Base-by-base conservation (phyloP, 257 asterid species). In the Solanum lignicaule region DNA sequence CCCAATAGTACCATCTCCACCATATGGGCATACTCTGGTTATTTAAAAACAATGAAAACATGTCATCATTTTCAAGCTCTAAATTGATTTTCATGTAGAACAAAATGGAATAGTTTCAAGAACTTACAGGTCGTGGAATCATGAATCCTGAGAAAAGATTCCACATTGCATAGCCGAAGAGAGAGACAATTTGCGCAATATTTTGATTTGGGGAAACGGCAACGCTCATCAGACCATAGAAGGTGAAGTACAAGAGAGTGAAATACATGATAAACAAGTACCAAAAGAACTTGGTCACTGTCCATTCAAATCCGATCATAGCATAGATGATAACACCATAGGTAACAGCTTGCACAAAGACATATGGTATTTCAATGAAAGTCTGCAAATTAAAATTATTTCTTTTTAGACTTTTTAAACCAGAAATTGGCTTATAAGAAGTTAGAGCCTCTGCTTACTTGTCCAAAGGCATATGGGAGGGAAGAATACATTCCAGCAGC, bases 1-100 rank as follows among this genome's bases (percentile, higher is more conserved):
- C 92, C 98, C 98, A 95, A 83, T 93, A 95, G 91, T 93, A 93
- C 98, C 98, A 95, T 92, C 98, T 93, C 98, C 98, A 95, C 96
- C 97, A 95, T 8, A 94, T 35, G 1, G 98, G 96, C 11, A 95
- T 93, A 79, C 91, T 88, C 98, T 95, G 94, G 5, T 91, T 85
- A 31, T 9, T 3, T 12, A 79, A 58, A 65, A 21, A 73, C 43
- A 18, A 16, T 11, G 9, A 25, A 31, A 25, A 62, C 43, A 86
- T 69, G 82, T 31, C 11, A 10, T 73, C 7, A 8, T 73, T 66
- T 20, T 66, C 18, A 15, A n/a, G 83, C n/a, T 87, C 20, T 84
- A 27, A 58, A 60, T 78, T 25, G 13, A 46, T 41, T 32, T 13
- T 52, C 41, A 55, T 20, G 18, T 58, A 52, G 27, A 8, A 20